Conservation (phyloP, 148 eudicot species). For the Chenopodium formosanum region DNA sequence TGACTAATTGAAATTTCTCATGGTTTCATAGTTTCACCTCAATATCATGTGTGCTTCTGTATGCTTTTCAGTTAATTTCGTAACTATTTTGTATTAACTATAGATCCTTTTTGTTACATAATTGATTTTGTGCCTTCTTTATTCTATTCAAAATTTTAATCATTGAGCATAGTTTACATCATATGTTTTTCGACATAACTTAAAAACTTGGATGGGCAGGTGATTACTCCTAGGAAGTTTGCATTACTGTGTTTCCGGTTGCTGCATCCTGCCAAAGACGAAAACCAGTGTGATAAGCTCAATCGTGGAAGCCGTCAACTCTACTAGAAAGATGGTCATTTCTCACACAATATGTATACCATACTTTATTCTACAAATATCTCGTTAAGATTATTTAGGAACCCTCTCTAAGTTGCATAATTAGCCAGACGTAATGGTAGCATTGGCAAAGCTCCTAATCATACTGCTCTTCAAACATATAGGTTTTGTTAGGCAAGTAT, state of each 20-base stretch:
- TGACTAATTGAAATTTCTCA: too few species aligned
- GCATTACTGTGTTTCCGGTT: constrained; percentile 85
- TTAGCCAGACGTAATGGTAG: background rate
- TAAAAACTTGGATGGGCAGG: constrained; percentile 41
- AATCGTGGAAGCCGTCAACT: constrained; percentile 78
- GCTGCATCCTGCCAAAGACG: constrained; percentile 43
- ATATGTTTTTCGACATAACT: background rate
- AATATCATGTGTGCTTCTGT: too few species aligned
- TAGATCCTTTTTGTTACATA: too few species aligned
- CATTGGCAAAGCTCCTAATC: background rate
- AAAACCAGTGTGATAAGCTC: constrained; percentile 47
- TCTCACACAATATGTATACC: constrained; percentile 66
- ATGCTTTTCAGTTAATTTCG: too few species aligned
- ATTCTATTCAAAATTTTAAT: too few species aligned
- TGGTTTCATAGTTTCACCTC: too few species aligned
- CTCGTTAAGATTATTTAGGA: background rate
- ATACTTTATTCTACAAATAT: background rate
- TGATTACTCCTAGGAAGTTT: constrained; percentile 68
- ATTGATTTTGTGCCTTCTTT: too few species aligned
- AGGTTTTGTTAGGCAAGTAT: constrained; percentile 74
- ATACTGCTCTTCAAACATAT: constrained; percentile 11
- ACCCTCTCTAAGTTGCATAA: background rate
- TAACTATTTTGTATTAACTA: too few species aligned
- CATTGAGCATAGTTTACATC: too few species aligned
- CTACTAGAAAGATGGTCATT: constrained; percentile 74